These are phyloP conservation scores for Beauveria varroae DNA, from an alignment of 2,329 filamentous ascomycete genomes.

Conservation along the genomic window DNA sequence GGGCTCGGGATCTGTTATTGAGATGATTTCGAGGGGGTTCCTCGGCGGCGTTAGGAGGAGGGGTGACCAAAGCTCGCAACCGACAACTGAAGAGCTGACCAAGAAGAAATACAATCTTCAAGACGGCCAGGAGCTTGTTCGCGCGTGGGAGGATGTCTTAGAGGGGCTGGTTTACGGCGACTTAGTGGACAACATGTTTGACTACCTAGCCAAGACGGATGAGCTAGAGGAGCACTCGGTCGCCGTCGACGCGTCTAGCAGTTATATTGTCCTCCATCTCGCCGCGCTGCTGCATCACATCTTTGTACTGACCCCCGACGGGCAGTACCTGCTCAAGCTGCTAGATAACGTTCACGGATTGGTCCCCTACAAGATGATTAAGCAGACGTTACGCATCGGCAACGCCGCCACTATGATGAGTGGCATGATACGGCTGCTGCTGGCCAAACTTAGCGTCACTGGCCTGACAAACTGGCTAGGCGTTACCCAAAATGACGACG, in stretches of 20 bases:
- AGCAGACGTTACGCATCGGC: constrained; percentile 66
- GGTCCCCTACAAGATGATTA: constrained; percentile 63
- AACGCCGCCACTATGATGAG: constrained; percentile 79
- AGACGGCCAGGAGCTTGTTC: constrained; percentile 51
- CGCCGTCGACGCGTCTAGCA: constrained; percentile 55
- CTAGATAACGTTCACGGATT: constrained; percentile 63
- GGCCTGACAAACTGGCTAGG: constrained; percentile 75
- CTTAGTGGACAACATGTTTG: constrained; percentile 57
- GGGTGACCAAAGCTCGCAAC: constrained; percentile 5
- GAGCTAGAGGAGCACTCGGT: constrained; percentile 58
- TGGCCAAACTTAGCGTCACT: constrained; percentile 71
- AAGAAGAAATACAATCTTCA: constrained; percentile 43
- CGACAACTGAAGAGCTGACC: constrained; percentile 13
- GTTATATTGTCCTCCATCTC: constrained; percentile 61
- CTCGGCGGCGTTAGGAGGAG: constrained; percentile 44
- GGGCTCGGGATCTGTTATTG: constrained; percentile 60
- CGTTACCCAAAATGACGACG: constrained; percentile 60
- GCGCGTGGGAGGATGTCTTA: constrained; percentile 60
- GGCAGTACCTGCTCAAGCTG: constrained; percentile 64
- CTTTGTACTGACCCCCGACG: constrained; percentile 66
- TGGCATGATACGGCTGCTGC: constrained; percentile 61
- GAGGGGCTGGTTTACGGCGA: constrained; percentile 61
- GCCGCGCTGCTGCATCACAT: constrained; percentile 69
- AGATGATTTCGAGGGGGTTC: constrained; percentile 59
- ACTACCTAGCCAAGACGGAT: constrained; percentile 50